phyloP scores from a whole-genome alignment of 176 grass and related monocot genomes.

The Ensete glaucum region DNA sequence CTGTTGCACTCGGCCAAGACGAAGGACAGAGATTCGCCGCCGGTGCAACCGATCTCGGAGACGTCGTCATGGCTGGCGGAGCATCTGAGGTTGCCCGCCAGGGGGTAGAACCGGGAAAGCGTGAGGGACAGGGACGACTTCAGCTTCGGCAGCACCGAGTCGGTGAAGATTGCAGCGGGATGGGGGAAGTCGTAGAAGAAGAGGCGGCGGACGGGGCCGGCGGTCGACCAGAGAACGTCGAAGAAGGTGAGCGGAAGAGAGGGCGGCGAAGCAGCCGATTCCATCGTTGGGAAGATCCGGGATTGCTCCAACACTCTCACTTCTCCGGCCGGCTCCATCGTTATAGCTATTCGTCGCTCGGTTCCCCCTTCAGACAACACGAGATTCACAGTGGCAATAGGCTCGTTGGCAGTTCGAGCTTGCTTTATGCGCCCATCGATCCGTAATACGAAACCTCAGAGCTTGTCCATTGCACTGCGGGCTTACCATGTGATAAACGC shows the following conservation, averaged over 20 bases:
- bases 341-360: no score
- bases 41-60: constrained; percentile 20
- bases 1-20: constrained; percentile 14
- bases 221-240: constrained; percentile 39
- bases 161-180: constrained; percentile 20
- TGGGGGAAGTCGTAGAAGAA: constrained; percentile 38
- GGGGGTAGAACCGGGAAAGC: constrained; percentile 37
- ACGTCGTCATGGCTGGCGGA: background rate
- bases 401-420: no score
- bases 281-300: constrained; percentile 15
- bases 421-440: no score
- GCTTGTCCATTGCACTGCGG: no score
- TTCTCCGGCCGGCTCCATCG: background rate
- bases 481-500: no score
- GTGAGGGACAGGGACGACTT: constrained; percentile 29
- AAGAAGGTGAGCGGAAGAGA: constrained; percentile 42
- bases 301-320: constrained; percentile 23
- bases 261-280: background rate
- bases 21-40: constrained; percentile 23
- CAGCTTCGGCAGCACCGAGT: constrained; percentile 24
- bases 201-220: constrained; percentile 48
- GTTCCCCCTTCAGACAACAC: no score
- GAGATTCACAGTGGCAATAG: no score
- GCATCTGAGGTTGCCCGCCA: constrained; percentile 21
- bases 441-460: no score